Evolutionary conservation across 2,329 filamentous ascomycete genomes (phyloP).

Genomic region (Colletotrichum sp.): DNA sequence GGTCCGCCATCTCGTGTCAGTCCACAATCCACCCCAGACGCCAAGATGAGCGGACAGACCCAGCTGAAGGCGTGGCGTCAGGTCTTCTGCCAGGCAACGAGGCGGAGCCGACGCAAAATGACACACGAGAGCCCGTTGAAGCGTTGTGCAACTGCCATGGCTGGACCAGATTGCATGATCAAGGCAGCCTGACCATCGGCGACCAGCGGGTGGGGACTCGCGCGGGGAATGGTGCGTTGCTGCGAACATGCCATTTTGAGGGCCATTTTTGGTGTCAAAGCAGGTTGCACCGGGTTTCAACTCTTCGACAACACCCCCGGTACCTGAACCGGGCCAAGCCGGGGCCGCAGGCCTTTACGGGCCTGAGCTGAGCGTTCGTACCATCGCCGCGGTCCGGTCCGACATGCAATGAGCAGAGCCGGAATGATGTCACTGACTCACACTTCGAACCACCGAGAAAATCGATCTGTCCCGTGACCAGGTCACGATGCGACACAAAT

Average conservation of each 20-base stretch:
- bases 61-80: conserved; percentile 5
- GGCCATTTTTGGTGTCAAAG: background rate
- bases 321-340: background rate
- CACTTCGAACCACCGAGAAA: background rate
- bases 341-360: background rate
- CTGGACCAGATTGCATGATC: background rate
- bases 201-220: background rate
- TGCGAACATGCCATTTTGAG: background rate
- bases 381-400: conserved; percentile 2
- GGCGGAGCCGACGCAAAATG: background rate
- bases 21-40: conserved; percentile 1
- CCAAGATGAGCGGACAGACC: background rate
- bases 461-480: background rate
- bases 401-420: background rate
- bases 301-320: background rate
- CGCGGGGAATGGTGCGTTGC: background rate
- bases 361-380: background rate
- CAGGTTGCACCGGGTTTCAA: background rate
- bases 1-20: background rate
- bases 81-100: background rate
- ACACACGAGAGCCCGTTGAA: background rate
- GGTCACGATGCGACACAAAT: background rate
- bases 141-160: background rate
- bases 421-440: conserved; percentile 2
- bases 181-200: background rate